Evolutionary conservation across 805 yeast genomes (phyloP).

Genomic region (Starmera dryadoides): DNA sequence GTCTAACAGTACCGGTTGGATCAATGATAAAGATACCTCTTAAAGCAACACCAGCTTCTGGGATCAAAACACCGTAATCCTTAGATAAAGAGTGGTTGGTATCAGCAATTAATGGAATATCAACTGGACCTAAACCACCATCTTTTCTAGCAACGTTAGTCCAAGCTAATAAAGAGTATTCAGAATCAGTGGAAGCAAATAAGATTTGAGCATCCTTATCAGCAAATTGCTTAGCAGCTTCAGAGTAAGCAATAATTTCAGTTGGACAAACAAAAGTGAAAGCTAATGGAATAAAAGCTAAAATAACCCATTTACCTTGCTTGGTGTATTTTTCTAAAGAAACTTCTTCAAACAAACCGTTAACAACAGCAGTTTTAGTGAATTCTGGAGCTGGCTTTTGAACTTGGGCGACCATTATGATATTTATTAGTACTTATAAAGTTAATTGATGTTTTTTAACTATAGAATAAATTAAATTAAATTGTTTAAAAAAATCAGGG

Average conservation of each 20-base stretch:
- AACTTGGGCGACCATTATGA: conserved; percentile 76
- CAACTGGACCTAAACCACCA: conserved; percentile 95
- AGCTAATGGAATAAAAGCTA: conserved; percentile 97
- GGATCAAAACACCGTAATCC: conserved; percentile 96
- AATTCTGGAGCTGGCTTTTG: conserved; percentile 96
- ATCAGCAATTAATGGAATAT: conserved; percentile 94
- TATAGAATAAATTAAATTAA: background rate
- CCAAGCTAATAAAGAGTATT: conserved; percentile 97
- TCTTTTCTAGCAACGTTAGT: conserved; percentile 93
- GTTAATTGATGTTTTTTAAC: background rate
- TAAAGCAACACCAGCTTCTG: conserved; percentile 94
- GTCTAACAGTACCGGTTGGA: conserved; percentile 93
- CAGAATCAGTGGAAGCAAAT: conserved; percentile 98
- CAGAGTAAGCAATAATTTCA: conserved; percentile 97
- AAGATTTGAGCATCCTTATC: conserved; percentile 83
- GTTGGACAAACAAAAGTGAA: conserved; percentile 99
- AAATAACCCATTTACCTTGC: conserved; percentile 94
- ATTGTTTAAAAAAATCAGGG: too few species aligned
- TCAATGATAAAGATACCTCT: conserved; percentile 98
- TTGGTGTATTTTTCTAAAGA: conserved; percentile 76
- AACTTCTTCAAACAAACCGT: conserved; percentile 93
- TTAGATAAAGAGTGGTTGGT: conserved; percentile 90
- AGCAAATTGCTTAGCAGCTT: conserved; percentile 84
- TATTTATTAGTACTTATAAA: background rate
- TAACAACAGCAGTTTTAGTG: conserved; percentile 95